Percentiles rank a stretch among this genome's conserved stretches.
phyloP scores from a whole-genome alignment of 1,139 yeast genomes.

The Lodderomyces oxycetoniae region DNA sequence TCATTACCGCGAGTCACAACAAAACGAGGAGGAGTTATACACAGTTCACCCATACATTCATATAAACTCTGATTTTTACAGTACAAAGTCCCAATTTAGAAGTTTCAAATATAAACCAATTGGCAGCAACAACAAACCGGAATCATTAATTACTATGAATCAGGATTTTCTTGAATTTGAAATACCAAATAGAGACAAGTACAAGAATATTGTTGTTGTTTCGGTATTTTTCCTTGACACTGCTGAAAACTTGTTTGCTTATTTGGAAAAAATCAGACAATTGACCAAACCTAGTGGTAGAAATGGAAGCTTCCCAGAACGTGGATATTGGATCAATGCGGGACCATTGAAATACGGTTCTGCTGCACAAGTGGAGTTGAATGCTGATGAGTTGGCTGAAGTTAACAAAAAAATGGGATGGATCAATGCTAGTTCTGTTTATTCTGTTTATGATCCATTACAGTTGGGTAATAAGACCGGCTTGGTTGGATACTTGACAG shows the following conservation, averaged over 20 bases:
- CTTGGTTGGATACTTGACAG: slow-evolving; percentile 53
- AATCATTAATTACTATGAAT: slow-evolving; percentile 45
- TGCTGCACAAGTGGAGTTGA: slow-evolving; percentile 74
- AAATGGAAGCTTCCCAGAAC: slow-evolving; percentile 15
- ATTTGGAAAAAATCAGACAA: slow-evolving; percentile 56
- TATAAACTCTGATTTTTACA: slow-evolving; percentile 63
- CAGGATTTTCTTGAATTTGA: slow-evolving; percentile 64
- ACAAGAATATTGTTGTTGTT: slow-evolving; percentile 54
- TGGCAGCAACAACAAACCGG: slow-evolving; percentile 29
- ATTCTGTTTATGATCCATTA: slow-evolving; percentile 10
- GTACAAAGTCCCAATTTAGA: slow-evolving; percentile 50
- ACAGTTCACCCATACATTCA: slow-evolving; percentile 64
- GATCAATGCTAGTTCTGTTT: slow-evolving; percentile 34
- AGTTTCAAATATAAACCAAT: slow-evolving; percentile 32
- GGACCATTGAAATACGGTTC: slow-evolving; percentile 90
- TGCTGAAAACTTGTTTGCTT: slow-evolving; percentile 75
- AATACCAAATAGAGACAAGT: slow-evolving; percentile 20
- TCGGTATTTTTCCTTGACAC: slow-evolving; percentile 82
- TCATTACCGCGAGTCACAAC: slow-evolving; percentile 27
- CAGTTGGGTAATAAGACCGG: slow-evolving; percentile 23
- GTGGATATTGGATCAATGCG: slow-evolving; percentile 71
- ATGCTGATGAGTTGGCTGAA: slow-evolving; percentile 55
- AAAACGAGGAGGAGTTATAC: slow-evolving; percentile 12
- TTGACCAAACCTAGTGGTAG: slow-evolving; percentile 31
- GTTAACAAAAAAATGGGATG: slow-evolving; percentile 59